Base-by-base conservation (phyloP, 495 filamentous ascomycete genomes). In the Coniosporium apollinis region DNA sequence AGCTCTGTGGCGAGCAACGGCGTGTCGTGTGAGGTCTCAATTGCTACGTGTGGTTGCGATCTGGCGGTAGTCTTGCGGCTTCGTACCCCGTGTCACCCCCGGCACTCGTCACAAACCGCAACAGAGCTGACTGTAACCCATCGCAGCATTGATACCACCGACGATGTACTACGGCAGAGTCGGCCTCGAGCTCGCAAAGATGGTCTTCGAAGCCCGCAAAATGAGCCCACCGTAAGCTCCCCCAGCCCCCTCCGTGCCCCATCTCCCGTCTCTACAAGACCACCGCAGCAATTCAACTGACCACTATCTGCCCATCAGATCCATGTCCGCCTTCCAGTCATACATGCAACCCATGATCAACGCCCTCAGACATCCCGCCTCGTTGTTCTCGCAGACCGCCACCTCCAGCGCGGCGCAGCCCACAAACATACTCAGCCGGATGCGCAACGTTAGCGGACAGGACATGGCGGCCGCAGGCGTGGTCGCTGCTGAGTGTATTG, bases 161-260 rank as follows among this genome's bases (percentile, higher is more conserved):
- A 74, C 79, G 44, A 46, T 91, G 51, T 94, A 94, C 72, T 96
- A 94, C 69, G 72, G 76, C 33, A 77, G 71, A 52, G 89, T 99
- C 50, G 84, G 69, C 42, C 52, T 82, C 41, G 91, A 96, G 65
- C 67, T 96, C 31, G 70, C 67, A 47, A 86, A 77, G 68, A 59
- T 94, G 38, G 78, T 96, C 39, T 83, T 85, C 67, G 70, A 69
- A 51, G 78, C 79, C 53, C 83, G 87, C 57, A 80, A 74, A 62
- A 94, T 99, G 84, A 62, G 64, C 46, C 87, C 84, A 49, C 89
- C 89, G 89, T 96, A 76, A 72, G 84, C 18, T 19, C 14, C 15
- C 13, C 14, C 16, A 14, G 19, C 11, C 8, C 5, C 14, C 11
- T 28, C 5, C 5, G 7, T 34, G 17, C 6, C 20, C 21, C 15